Evolutionary conservation across 371 early-diverging fungal genomes (phyloP).

Genomic region (Mucor plumbeus): DNA sequence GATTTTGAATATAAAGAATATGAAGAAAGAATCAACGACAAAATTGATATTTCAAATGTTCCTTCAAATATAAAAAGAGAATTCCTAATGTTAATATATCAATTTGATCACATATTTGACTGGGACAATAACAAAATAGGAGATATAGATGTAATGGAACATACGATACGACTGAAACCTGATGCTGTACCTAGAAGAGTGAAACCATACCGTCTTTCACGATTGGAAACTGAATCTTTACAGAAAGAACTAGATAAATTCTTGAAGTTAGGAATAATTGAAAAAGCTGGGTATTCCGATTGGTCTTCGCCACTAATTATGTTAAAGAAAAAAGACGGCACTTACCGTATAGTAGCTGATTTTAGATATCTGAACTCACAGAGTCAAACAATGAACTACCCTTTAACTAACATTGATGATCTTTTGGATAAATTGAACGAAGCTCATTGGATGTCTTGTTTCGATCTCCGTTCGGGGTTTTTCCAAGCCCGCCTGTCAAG

Average conservation of each 20-base stretch:
- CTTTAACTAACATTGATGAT: conserved; percentile 40
- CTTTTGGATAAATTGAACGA: conserved; percentile 30
- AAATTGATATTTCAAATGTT: no score
- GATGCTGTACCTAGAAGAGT: background rate
- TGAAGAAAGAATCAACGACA: no score
- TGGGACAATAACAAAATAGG: conserved; percentile 15
- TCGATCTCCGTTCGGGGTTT: conserved; percentile 13
- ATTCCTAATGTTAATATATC: background rate
- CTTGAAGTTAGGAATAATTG: conserved; percentile 18
- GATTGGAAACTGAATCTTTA: background rate
- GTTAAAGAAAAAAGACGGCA: background rate
- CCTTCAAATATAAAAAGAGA: no score
- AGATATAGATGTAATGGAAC: background rate
- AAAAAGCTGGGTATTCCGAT: background rate
- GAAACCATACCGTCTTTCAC: background rate
- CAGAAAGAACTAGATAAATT: conserved; percentile 13
- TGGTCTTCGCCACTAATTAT: conserved; percentile 6
- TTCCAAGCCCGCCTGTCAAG: no score
- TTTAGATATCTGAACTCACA: background rate
- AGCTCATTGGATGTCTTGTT: background rate
- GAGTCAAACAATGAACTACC: conserved; percentile 22
- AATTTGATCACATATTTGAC: conserved; percentile 9
- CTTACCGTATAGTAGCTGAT: background rate
- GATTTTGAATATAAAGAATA: no score
- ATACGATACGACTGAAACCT: background rate